These are phyloP conservation scores for Komagataella phaffii DNA, from an alignment of 805 yeast genomes.

Conservation along the genomic window DNA sequence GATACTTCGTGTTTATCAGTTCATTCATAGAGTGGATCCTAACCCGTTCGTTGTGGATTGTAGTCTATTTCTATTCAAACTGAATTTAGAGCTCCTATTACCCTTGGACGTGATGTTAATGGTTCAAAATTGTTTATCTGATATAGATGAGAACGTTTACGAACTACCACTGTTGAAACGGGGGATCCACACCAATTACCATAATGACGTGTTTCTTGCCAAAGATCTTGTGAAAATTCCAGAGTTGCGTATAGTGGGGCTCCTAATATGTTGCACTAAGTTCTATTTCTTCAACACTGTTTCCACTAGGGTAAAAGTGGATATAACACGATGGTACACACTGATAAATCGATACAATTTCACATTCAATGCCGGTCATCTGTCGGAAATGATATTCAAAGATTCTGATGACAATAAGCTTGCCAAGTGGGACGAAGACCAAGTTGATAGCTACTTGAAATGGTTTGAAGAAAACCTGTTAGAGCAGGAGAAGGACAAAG, in stretches of 20 bases:
- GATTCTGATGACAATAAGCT: constrained; percentile 21
- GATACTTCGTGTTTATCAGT: neutral
- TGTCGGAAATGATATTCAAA: constrained; percentile 9
- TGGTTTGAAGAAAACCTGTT: constrained; percentile 30
- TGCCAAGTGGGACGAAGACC: constrained; percentile 31
- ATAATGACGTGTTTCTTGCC: constrained; percentile 1
- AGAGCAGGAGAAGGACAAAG: neutral
- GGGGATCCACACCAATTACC: neutral
- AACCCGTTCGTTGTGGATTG: neutral
- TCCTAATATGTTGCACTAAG: constrained; percentile 19
- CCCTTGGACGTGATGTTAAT: constrained; percentile 35
- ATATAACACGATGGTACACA: neutral
- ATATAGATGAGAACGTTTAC: constrained; percentile 5
- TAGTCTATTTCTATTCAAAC: constrained; percentile 19
- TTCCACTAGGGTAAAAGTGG: neutral
- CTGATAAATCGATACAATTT: constrained; percentile 4
- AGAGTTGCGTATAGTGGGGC: constrained; percentile 21
- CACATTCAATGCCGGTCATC: constrained; percentile 8
- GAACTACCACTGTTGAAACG: neutral
- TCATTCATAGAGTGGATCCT: neutral
- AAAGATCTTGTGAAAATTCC: constrained; percentile 13
- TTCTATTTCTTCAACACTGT: constrained; percentile 13
- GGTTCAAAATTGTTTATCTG: constrained; percentile 15
- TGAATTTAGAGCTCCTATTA: constrained; percentile 27
- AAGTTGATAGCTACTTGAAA: constrained; percentile 31